Percentiles rank a stretch among this genome's conserved stretches.
Conservation (phyloP, 75 land plant species). For the Cryptomeria japonica region DNA sequence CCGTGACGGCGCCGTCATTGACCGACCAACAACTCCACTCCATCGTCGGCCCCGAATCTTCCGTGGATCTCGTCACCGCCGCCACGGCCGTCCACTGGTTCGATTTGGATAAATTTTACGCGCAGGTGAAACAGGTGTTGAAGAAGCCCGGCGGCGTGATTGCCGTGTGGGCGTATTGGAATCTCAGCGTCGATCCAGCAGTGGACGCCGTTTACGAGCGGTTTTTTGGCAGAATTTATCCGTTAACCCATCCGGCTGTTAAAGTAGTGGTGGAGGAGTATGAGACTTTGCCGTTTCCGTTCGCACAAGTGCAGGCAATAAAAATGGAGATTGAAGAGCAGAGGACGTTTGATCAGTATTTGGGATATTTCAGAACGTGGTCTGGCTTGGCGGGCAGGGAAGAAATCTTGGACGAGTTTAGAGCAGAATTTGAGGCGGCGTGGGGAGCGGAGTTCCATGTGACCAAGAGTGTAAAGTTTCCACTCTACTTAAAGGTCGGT, state of each 20-base stretch:
- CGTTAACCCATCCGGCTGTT: slow-evolving; percentile 38
- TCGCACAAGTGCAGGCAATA: slow-evolving; percentile 42
- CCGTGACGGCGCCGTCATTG: slow-evolving; percentile 35
- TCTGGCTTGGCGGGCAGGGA: too few species aligned
- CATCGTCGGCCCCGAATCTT: slow-evolving; percentile 14
- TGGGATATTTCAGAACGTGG: too few species aligned
- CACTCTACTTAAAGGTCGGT: background rate
- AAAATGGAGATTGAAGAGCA: slow-evolving; percentile 25
- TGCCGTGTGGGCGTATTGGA: slow-evolving; percentile 74
- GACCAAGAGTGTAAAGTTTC: background rate
- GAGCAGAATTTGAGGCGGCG: too few species aligned
- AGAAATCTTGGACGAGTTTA: too few species aligned
- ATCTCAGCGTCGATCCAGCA: slow-evolving; percentile 21
- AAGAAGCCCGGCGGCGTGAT: slow-evolving; percentile 26
- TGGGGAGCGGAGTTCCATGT: too few species aligned
- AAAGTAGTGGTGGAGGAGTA: slow-evolving; percentile 38
- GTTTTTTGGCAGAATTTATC: background rate
- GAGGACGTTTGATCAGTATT: too few species aligned
- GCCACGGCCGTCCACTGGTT: slow-evolving; percentile 87
- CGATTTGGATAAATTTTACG: slow-evolving; percentile 63
- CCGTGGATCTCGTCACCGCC: slow-evolving; percentile 47
- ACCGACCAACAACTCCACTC: slow-evolving; percentile 29
- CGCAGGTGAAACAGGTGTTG: slow-evolving; percentile 10
- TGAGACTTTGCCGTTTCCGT: slow-evolving; percentile 62
- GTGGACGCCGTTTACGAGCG: slow-evolving; percentile 43